Conservation (phyloP, 2,329 filamentous ascomycete species). For the Cylindrodendrum hubeiense region DNA sequence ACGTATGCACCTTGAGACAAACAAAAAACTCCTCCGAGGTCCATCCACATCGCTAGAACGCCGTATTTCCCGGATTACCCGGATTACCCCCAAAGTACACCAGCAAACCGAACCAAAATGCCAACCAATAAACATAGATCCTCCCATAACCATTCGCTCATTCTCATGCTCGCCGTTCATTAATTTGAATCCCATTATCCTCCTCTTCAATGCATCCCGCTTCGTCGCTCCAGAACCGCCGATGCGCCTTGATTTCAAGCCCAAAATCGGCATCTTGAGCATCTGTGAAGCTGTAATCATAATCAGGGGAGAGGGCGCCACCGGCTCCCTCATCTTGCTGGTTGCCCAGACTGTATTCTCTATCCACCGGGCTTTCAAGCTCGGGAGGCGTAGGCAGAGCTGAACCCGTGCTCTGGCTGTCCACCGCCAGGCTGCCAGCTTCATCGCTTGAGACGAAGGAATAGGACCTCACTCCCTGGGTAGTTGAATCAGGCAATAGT, state of each 20-base stretch:
- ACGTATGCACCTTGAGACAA: conserved; percentile 8
- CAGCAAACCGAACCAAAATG: neutral
- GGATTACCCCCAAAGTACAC: neutral
- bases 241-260: conserved; percentile 52
- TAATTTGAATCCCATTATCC: conserved; percentile 42
- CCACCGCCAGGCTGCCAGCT: conserved; percentile 51
- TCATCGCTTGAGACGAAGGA: conserved; percentile 53
- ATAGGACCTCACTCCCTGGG: conserved; percentile 38
- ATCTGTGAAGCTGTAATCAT: conserved; percentile 48
- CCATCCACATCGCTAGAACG: conserved; percentile 17
- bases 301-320: conserved; percentile 42
- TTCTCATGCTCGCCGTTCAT: conserved; percentile 37
- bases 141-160: conserved; percentile 26
- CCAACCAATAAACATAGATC: neutral
- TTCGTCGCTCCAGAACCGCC: conserved; percentile 50
- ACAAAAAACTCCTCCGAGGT: neutral
- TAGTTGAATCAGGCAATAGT: conserved; percentile 27
- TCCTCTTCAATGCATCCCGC: conserved; percentile 54
- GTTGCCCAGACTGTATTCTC: conserved; percentile 40
- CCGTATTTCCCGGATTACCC: neutral
- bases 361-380: conserved; percentile 48
- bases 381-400: conserved; percentile 54
- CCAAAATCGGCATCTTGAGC: conserved; percentile 48
- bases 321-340: conserved; percentile 29
- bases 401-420: conserved; percentile 51